Evolutionary conservation across 768 basidiomycete species (phyloP).

Genomic region (Leccinellum albellum): DNA sequence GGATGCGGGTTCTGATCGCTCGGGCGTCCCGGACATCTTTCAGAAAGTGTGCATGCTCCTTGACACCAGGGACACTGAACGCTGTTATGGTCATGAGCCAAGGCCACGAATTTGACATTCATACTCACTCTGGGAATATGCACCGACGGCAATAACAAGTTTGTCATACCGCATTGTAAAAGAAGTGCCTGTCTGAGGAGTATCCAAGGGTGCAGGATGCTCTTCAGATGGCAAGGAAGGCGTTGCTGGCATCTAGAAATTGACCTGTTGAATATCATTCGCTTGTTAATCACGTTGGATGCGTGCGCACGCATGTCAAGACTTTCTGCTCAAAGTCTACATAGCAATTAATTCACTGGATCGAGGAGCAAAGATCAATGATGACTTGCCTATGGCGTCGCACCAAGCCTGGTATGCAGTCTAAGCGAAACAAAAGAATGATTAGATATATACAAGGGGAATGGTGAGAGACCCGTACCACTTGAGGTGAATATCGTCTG

Average conservation of each 20-base stretch:
- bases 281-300: background rate
- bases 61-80: conserved; percentile 70
- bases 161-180: conserved; percentile 74
- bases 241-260: conserved; percentile 60
- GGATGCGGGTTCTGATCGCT: conserved; percentile 62
- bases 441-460: background rate
- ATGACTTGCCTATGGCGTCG: conserved; percentile 55
- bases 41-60: conserved; percentile 77
- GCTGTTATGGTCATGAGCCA: conserved; percentile 36
- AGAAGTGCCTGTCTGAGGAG: conserved; percentile 28
- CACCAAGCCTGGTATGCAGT: conserved; percentile 73
- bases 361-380: background rate
- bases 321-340: conserved; percentile 59
- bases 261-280: background rate
- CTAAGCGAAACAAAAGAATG: conserved; percentile 29
- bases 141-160: conserved; percentile 80
- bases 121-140: conserved; percentile 73
- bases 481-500: conserved; percentile 52
- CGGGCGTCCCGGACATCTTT: conserved; percentile 78
- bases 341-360: conserved; percentile 7
- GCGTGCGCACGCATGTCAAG: conserved; percentile 53
- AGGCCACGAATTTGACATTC: conserved; percentile 2
- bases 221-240: conserved; percentile 36
- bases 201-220: conserved; percentile 8
- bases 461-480: conserved; percentile 34